phyloP scores from a whole-genome alignment of 441 rosid genomes.

The Macaranga tanarius region DNA sequence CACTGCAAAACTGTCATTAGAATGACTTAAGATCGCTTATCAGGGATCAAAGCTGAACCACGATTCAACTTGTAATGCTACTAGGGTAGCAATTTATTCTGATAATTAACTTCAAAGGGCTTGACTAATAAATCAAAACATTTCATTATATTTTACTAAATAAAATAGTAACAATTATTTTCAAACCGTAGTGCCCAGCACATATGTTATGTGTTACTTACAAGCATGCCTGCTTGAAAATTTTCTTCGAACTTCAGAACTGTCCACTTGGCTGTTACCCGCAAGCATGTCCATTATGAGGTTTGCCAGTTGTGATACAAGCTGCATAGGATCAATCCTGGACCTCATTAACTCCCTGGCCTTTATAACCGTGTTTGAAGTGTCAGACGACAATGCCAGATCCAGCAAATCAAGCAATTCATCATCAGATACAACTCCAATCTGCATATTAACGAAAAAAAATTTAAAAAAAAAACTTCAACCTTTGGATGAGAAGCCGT shows the following conservation, averaged over 20 bases:
- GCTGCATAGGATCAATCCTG: slow-evolving; percentile 88
- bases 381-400: slow-evolving; percentile 85
- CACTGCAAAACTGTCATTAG: background rate
- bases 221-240: slow-evolving; percentile 60
- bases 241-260: slow-evolving; percentile 55
- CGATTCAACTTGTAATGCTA: background rate
- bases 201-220: slow-evolving; percentile 34
- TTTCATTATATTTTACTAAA: background rate
- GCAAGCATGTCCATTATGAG: slow-evolving; percentile 89
- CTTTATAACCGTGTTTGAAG: slow-evolving; percentile 81
- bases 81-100: background rate
- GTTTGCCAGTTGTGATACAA: slow-evolving; percentile 84
- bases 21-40: background rate
- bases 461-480: slow-evolving; percentile 21
- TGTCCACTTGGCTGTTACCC: slow-evolving; percentile 54
- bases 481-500: slow-evolving; percentile 3
- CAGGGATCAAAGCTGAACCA: background rate
- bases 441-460: slow-evolving; percentile 44
- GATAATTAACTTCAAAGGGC: background rate
- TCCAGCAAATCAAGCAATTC: slow-evolving; percentile 89
- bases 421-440: slow-evolving; percentile 91
- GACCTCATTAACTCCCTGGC: slow-evolving; percentile 94
- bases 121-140: background rate
- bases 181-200: background rate
- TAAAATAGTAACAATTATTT: background rate